phyloP scores from a whole-genome alignment of 2,329 filamentous ascomycete species.

The Penicillium sclerotiorum region DNA sequence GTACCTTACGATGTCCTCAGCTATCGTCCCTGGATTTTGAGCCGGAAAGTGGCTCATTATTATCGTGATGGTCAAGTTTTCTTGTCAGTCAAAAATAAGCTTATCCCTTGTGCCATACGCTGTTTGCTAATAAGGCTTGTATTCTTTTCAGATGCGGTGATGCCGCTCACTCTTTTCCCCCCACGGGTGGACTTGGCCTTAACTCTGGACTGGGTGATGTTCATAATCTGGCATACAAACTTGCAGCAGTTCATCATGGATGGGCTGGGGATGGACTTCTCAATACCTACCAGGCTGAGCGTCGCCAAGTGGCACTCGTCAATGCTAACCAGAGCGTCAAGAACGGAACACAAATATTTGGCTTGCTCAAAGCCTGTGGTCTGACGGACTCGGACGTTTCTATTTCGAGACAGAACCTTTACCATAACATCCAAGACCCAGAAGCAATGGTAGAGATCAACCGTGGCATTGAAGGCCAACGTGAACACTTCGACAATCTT shows the following conservation, averaged over 20 bases:
- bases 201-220: constrained; percentile 57
- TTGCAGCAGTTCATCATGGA: constrained; percentile 42
- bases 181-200: constrained; percentile 58
- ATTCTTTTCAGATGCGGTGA: constrained; percentile 52
- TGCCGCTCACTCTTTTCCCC: constrained; percentile 58
- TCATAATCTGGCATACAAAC: constrained; percentile 51
- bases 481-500: constrained; percentile 48
- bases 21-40: constrained; percentile 47
- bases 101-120: neutral
- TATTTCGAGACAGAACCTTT: constrained; percentile 32
- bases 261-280: constrained; percentile 30
- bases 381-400: constrained; percentile 31
- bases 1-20: constrained; percentile 44
- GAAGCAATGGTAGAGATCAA: constrained; percentile 11
- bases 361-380: constrained; percentile 43
- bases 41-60: constrained; percentile 44
- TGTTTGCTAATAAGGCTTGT: neutral
- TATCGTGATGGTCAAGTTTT: constrained; percentile 43
- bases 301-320: constrained; percentile 43
- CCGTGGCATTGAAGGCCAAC: constrained; percentile 37
- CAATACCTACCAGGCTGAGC: constrained; percentile 42
- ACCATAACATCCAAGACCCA: constrained; percentile 32
- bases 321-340: constrained; percentile 49
- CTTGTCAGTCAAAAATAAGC: constrained; percentile 31
- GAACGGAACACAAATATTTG: constrained; percentile 49